Base-by-base conservation (phyloP, 768 basidiomycete genomes). In the Boletus sp. region DNA sequence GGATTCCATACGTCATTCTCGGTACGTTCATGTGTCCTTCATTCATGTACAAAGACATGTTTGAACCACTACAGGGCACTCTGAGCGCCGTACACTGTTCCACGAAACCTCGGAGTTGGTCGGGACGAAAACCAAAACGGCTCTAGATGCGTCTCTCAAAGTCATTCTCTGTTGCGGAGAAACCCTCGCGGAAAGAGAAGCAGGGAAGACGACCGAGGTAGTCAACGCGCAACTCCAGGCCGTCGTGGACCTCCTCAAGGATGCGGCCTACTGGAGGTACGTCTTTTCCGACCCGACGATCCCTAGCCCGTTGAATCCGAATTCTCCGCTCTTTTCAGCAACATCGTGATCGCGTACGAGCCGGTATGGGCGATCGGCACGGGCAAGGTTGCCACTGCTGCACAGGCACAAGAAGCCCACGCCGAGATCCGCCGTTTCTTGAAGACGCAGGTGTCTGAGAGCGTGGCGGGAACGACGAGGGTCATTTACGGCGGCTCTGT, bases 351-450 rank as follows among this genome's bases (percentile, higher is more conserved):
- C 66, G 97, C 97, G 18, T 99, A 95, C 73, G 93, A 96, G 73
- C 92, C 94, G 42, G 92, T 98, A 17, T 98, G 97, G 96, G 96
- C 97, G 35, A 98, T 98, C 72, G 97, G 97, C 45, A 98, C 96
- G 12, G 96, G 96, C 61, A 96, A 90, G 73, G 95, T 97, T 51
- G 96, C 96, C 45, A 92, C 92, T 33, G 78, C 90, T 1, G 79
- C 78, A n/a, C 90, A 98, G 77, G 97, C 97, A 1, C 96, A 98
- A 75, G 90, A 94, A 41, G 85, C 91, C 3, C 97, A 99, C 68
- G 82, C 80, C 39, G 84, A 88, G 57, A 87, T 95, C 66, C 90
- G 97, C 63, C 65, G 76, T 11, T 97, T 85, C 77, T 77, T 98
- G 63, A 68, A 78, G 44, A 78, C 73, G 59, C 77, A 78, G 7